Conservation (phyloP, 2,329 filamentous ascomycete species). For the Emydomyces testavorans region DNA sequence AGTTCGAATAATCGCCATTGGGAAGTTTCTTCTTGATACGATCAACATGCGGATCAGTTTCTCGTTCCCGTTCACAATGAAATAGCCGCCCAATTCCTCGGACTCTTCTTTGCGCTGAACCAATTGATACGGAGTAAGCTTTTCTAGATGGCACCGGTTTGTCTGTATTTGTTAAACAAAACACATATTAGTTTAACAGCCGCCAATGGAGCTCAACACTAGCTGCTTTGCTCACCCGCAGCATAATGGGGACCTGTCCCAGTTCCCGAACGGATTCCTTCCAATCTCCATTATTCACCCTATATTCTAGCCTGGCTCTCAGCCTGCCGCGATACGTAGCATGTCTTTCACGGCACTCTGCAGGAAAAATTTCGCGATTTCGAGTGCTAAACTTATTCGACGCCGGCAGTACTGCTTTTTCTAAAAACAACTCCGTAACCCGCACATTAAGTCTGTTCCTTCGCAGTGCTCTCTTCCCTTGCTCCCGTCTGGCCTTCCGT, state of each 20-base stretch:
- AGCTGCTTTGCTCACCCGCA: slow-evolving; percentile 51
- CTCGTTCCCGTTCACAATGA: slow-evolving; percentile 94
- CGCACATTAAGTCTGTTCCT: slow-evolving; percentile 68
- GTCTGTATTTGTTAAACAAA: slow-evolving; percentile 44
- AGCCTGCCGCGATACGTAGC: slow-evolving; percentile 81
- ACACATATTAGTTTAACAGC: slow-evolving; percentile 3
- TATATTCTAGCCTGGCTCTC: slow-evolving; percentile 70
- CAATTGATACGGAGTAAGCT: slow-evolving; percentile 67
- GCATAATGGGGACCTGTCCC: slow-evolving; percentile 83
- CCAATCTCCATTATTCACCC: slow-evolving; percentile 75
- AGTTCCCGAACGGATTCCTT: slow-evolving; percentile 73
- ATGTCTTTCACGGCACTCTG: slow-evolving; percentile 91
- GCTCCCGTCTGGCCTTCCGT: slow-evolving; percentile 37
- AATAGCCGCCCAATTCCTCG: slow-evolving; percentile 92
- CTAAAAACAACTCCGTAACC: slow-evolving; percentile 69
- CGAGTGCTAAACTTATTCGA: slow-evolving; percentile 69
- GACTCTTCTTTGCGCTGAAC: slow-evolving; percentile 87
- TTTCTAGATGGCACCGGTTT: slow-evolving; percentile 80
- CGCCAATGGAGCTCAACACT: slow-evolving; percentile 13
- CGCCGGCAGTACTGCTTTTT: slow-evolving; percentile 66
- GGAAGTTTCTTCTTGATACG: slow-evolving; percentile 82
- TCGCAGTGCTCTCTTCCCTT: slow-evolving; percentile 39
- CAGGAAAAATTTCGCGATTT: slow-evolving; percentile 75
- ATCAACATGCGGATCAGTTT: slow-evolving; percentile 91
- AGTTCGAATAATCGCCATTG: slow-evolving; percentile 82